These are phyloP conservation scores for Fusarium siculi DNA, from an alignment of 2,329 filamentous ascomycete species.

Conservation along the genomic window DNA sequence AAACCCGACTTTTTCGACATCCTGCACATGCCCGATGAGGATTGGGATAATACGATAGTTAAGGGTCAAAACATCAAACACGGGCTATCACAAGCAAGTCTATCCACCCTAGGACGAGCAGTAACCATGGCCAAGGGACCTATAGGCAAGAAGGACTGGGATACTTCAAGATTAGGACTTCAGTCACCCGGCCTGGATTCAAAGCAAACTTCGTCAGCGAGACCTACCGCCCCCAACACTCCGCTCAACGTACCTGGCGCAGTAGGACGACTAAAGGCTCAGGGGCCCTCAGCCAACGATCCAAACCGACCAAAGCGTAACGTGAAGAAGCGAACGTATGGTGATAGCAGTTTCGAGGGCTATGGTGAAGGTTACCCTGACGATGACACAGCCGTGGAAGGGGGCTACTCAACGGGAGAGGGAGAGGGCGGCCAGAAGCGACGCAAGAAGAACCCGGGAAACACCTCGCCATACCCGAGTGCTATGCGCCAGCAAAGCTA, in stretches of 20 bases:
- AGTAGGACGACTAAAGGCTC: constrained; percentile 53
- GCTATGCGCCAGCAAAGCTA: constrained; percentile 64
- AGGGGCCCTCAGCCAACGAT: constrained; percentile 55
- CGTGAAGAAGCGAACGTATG: constrained; percentile 80
- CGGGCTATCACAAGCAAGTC: constrained; percentile 60
- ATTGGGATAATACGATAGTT: constrained; percentile 65
- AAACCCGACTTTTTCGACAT: constrained; percentile 64
- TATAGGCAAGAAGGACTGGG: constrained; percentile 66
- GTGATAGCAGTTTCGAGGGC: constrained; percentile 78
- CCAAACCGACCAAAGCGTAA: constrained; percentile 69
- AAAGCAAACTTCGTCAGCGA: constrained; percentile 56
- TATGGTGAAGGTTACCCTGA: constrained; percentile 79
- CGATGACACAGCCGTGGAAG: constrained; percentile 68
- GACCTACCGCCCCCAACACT: constrained; percentile 64
- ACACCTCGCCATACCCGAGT: constrained; percentile 55
- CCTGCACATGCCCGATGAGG: constrained; percentile 62
- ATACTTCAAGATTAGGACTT: constrained; percentile 68
- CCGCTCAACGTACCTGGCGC: constrained; percentile 54
- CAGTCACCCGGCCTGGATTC: constrained; percentile 56
- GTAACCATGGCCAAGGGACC: constrained; percentile 67
- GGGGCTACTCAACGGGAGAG: constrained; percentile 77
- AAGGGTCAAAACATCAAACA: constrained; percentile 65
- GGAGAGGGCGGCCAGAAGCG: constrained; percentile 74
- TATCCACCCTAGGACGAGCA: constrained; percentile 60
- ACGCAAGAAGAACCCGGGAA: constrained; percentile 69